Evolutionary conservation across 2,329 filamentous ascomycete genomes (phyloP).

Genomic region (Aaosphaeria arxii): DNA sequence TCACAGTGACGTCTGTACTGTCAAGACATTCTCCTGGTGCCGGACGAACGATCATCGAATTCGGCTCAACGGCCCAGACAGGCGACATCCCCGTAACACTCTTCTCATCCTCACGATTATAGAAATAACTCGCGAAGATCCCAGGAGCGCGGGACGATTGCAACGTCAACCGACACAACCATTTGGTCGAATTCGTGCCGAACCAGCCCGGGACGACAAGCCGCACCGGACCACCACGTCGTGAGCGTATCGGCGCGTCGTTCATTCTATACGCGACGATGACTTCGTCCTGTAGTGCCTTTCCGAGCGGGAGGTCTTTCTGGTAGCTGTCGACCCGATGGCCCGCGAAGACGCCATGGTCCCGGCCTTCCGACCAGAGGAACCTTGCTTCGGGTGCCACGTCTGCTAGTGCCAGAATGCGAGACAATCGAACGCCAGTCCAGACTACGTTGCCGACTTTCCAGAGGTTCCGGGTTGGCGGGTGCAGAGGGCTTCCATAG

Average conservation of each 20-base stretch:
- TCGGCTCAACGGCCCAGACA: background rate
- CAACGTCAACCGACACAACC: background rate
- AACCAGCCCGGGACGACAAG: conserved; percentile 8
- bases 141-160: background rate
- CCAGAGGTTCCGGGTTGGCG: conserved; percentile 10
- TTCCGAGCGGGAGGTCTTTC: conserved; percentile 28
- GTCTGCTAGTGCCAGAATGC: conserved; percentile 11
- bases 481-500: background rate
- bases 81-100: background rate
- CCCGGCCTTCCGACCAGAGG: conserved; percentile 30
- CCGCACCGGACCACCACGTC: conserved; percentile 27
- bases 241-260: conserved; percentile 11
- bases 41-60: background rate
- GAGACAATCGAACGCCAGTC: conserved; percentile 28
- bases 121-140: background rate
- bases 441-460: conserved; percentile 35
- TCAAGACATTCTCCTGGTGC: background rate
- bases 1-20: background rate
- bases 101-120: background rate
- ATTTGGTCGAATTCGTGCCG: background rate
- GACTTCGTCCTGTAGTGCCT: conserved; percentile 20
- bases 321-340: conserved; percentile 25
- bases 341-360: conserved; percentile 21
- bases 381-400: conserved; percentile 7
- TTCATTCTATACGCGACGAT: conserved; percentile 29